phyloP scores from a whole-genome alignment of 495 filamentous ascomycete genomes.

The Hypoxylon rickii region DNA sequence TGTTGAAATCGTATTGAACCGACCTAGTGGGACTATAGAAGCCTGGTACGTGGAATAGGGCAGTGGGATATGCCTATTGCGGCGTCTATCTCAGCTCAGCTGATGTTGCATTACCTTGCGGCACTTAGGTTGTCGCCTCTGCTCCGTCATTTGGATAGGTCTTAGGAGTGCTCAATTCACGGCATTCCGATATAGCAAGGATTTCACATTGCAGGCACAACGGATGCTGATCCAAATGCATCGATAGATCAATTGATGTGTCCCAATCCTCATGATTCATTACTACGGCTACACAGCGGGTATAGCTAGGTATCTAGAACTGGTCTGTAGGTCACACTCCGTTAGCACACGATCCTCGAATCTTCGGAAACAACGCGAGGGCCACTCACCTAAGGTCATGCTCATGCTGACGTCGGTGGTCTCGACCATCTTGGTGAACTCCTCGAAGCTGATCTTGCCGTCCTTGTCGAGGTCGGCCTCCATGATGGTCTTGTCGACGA shows the following conservation, averaged over 20 bases:
- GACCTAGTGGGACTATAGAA: too few species aligned
- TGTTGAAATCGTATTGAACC: too few species aligned
- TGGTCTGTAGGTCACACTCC: constrained; percentile 14
- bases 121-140: too few species aligned
- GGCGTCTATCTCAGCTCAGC: too few species aligned
- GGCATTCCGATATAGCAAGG: neutral
- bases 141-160: too few species aligned
- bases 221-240: neutral
- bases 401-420: constrained; percentile 97
- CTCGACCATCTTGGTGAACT: constrained; percentile 99
- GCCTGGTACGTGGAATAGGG: too few species aligned
- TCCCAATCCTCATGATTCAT: constrained; percentile 28
- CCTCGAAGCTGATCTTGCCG: constrained; percentile 98
- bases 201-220: neutral
- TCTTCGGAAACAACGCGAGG: neutral
- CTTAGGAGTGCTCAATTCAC: too few species aligned
- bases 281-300: constrained; percentile 19
- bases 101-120: too few species aligned
- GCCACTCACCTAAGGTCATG: constrained; percentile 89
- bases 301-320: constrained; percentile 31
- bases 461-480: constrained; percentile 95
- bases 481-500: constrained; percentile 99
- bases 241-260: neutral
- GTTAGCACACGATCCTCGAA: constrained; percentile 6
- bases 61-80: too few species aligned